These are phyloP conservation scores for Diplodia sapinea DNA, from an alignment of 2,329 filamentous ascomycete genomes.

Conservation along the genomic window DNA sequence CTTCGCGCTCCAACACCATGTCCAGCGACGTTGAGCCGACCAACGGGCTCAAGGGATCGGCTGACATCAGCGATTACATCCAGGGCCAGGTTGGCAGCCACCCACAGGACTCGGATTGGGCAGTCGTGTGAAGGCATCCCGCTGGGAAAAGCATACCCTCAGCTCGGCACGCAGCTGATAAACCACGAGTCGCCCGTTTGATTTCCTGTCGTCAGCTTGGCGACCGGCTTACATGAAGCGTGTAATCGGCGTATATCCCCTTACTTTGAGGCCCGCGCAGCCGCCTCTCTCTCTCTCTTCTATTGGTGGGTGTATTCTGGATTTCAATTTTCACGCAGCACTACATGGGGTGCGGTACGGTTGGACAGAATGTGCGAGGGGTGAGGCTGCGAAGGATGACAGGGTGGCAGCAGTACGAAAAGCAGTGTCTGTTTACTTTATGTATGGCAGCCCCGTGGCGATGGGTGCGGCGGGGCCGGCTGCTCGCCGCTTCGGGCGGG, in stretches of 20 bases:
- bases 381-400: neutral
- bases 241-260: conserved; percentile 30
- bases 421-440: conserved; percentile 14
- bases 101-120: conserved; percentile 50
- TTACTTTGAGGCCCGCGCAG: conserved; percentile 18
- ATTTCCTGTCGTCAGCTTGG: conserved; percentile 10
- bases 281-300: conserved; percentile 11
- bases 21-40: conserved; percentile 23
- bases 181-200: conserved; percentile 7
- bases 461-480: conserved; percentile 4
- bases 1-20: conserved; percentile 31
- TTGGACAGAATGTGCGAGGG: conserved; percentile 7
- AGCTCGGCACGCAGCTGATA: conserved; percentile 4
- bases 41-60: conserved; percentile 20
- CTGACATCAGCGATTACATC: conserved; percentile 25
- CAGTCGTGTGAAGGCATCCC: conserved; percentile 41
- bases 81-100: conserved; percentile 35
- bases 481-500: conserved; percentile 8
- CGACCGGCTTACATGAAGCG: conserved; percentile 28
- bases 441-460: conserved; percentile 6
- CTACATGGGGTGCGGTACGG: neutral
- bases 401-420: conserved; percentile 8
- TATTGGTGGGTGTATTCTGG: conserved; percentile 23
- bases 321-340: neutral
- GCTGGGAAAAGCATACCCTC: neutral